Evolutionary conservation across 352 stramenopile species (phyloP).

Genomic region (Phytopythium mirpurense): DNA sequence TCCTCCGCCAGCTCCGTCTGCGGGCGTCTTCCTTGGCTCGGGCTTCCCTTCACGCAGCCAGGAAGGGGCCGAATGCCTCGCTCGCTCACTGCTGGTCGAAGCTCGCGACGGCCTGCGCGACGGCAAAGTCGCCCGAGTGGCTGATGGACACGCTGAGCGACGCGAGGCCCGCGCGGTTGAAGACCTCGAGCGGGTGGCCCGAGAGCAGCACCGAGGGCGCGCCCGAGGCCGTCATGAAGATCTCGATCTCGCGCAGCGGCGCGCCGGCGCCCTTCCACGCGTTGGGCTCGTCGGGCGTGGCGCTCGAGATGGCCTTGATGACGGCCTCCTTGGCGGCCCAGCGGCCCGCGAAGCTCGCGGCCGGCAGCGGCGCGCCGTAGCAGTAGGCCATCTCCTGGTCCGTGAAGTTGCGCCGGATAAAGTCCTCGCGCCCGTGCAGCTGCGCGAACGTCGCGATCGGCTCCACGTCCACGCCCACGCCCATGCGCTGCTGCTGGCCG

Average conservation of each 20-base stretch:
- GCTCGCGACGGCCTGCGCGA: conserved; percentile 77
- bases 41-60: too few species aligned
- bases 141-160: conserved; percentile 86
- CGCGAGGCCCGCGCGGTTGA: conserved; percentile 64
- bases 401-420: conserved; percentile 87
- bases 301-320: conserved; percentile 88
- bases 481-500: conserved; percentile 38
- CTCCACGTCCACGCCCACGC: conserved; percentile 82
- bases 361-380: conserved; percentile 70
- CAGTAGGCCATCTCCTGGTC: conserved; percentile 85
- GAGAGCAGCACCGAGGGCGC: conserved; percentile 74
- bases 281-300: conserved; percentile 53
- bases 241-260: conserved; percentile 81
- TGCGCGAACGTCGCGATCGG: conserved; percentile 80
- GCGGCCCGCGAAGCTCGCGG: conserved; percentile 79
- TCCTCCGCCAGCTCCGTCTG: background rate
- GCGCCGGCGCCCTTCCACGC: conserved; percentile 70
- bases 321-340: conserved; percentile 90
- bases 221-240: conserved; percentile 74
- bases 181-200: conserved; percentile 70
- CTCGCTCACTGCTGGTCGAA: conserved; percentile 26
- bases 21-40: too few species aligned
- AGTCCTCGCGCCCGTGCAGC: conserved; percentile 71
- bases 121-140: conserved; percentile 85
- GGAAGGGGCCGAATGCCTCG: too few species aligned